Percentiles rank a stretch among this genome's conserved stretches.
phyloP scores from a whole-genome alignment of 352 stramenopile genomes.

The Blastocystis sp. region DNA sequence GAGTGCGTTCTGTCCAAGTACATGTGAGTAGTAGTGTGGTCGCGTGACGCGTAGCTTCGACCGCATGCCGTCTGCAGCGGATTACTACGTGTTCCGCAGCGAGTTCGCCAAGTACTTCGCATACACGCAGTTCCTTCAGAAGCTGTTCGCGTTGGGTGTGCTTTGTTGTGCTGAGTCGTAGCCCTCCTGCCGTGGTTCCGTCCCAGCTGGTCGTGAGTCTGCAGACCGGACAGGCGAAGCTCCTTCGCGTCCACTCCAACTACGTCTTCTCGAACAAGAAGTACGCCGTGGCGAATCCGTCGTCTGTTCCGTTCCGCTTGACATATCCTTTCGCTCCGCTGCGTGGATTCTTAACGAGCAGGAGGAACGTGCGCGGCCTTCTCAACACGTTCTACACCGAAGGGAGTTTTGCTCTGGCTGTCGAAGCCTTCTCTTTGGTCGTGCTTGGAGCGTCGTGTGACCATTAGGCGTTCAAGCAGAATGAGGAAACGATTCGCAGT shows the following conservation, averaged over 20 bases:
- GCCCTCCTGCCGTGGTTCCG: background rate
- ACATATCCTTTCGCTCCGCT: background rate
- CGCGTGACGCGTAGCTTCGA: constrained; percentile 8
- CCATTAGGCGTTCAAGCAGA: constrained; percentile 30
- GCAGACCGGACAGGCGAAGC: background rate
- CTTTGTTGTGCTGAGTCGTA: background rate
- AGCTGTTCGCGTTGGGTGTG: constrained; percentile 3
- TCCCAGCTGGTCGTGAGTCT: constrained; percentile 4
- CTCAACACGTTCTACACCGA: constrained; percentile 12
- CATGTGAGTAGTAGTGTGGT: background rate
- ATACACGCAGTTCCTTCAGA: constrained; percentile 48
- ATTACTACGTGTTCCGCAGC: constrained; percentile 38
- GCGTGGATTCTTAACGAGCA: background rate
- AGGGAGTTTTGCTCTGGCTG: background rate
- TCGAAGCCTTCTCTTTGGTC: background rate
- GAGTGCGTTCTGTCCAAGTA: background rate
- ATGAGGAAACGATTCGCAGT: background rate
- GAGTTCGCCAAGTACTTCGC: constrained; percentile 42
- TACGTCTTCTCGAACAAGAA: background rate
- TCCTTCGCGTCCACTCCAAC: constrained; percentile 7
- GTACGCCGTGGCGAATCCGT: background rate
- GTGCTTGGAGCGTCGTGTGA: background rate
- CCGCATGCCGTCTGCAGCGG: background rate
- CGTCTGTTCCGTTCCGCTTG: constrained; percentile 13
- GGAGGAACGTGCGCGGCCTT: background rate